Evolutionary conservation across 2,329 filamentous ascomycete genomes (phyloP).

Genomic region (Metarhizium brunneum): DNA sequence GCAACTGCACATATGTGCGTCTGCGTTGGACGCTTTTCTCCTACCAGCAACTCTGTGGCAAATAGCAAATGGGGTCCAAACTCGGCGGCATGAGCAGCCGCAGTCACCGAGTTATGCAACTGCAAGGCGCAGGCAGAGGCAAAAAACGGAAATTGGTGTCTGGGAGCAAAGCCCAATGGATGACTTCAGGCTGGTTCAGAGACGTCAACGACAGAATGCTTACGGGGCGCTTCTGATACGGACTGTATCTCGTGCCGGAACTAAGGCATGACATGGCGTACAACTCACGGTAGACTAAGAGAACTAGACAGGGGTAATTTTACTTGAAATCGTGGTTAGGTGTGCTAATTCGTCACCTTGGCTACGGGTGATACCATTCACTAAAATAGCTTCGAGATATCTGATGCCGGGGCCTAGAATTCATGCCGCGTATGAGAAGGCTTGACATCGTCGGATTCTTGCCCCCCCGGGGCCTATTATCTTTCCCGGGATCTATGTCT

Average conservation of each 20-base stretch:
- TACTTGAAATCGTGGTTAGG: background rate
- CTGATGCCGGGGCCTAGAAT: background rate
- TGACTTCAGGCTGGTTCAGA: background rate
- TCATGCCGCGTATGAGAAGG: background rate
- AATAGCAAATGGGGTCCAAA: slow-evolving; percentile 3
- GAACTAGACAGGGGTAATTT: background rate
- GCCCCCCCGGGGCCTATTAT: background rate
- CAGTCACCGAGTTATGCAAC: slow-evolving; percentile 1
- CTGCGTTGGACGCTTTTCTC: background rate
- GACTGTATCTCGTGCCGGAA: background rate
- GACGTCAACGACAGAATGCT: background rate
- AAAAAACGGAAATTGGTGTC: background rate
- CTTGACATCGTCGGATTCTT: background rate
- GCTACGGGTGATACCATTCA: background rate
- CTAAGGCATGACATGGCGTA: background rate
- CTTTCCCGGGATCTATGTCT: background rate
- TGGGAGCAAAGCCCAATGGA: slow-evolving; percentile 1
- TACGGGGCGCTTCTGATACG: slow-evolving; percentile 2
- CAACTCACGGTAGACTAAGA: background rate
- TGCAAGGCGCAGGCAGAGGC: background rate
- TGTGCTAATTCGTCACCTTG: slow-evolving; percentile 1
- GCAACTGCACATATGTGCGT: background rate
- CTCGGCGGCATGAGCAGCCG: background rate
- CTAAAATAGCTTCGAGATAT: background rate
- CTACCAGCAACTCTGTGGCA: slow-evolving; percentile 3